Base-by-base conservation (phyloP, 805 yeast genomes). In the Nakazawaea anatomiae region DNA sequence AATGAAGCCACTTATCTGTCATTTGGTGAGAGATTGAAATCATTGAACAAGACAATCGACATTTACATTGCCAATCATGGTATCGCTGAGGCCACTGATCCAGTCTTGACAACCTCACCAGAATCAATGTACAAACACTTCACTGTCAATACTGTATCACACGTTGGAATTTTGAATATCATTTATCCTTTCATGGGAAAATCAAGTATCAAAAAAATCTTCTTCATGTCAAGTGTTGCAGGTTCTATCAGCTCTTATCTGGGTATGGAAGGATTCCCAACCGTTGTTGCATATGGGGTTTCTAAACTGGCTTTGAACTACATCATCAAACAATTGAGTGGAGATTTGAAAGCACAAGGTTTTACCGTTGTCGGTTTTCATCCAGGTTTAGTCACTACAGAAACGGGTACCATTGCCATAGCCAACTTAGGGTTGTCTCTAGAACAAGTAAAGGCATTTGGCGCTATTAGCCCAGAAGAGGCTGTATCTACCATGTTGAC, bases 351-450 rank as follows among this genome's bases (percentile, higher is more conserved):
- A 39, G 50, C 50, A 14, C 38, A 47, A 0, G 61, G 58, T 10
- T 27, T 42, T 9, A 42, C 14, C 11, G 60, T 65, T 39, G 54
- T 67, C 27, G 54, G 70, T 9, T n/a, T 69, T 12, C 69, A 67
- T 50, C 77, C 77, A 1, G 75, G 77, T 41, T 36, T 60, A 11
- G 73, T 72, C n/a, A n/a, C 50, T 10, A 69, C 69, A 30, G 73
- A 70, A 43, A 61, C 63, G 65, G 64, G 60, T 4, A 46, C 31
- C 1, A 31, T 32, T 28, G 52, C 42, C 10, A 12, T 12, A 2
- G n/a, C 9, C 9, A 9, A 9, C n/a, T 39, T 25, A 4, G 42
- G 42, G 11, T 11, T 32, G 35, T 9, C 8, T 32, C 11, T 2
- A 32, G 35, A 32, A 11, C 8, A 32, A 32, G 11, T 32, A 11